phyloP scores from a whole-genome alignment of 768 basidiomycete species.

The Lactifluus piperatus region DNA sequence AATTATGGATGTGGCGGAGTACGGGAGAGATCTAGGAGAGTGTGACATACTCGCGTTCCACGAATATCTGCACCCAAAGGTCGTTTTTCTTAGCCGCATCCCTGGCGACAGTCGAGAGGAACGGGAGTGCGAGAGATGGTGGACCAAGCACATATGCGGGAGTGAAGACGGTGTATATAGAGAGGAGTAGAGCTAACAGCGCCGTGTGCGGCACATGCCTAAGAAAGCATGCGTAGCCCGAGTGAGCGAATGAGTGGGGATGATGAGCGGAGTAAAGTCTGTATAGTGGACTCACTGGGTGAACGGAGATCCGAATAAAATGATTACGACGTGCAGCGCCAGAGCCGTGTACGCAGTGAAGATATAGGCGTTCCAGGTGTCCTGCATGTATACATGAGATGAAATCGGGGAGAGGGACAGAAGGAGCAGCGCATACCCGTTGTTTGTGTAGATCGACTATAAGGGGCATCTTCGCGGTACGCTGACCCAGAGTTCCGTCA shows the following conservation, averaged over 20 bases:
- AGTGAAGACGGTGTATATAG: slow-evolving; percentile 55
- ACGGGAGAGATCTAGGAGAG: background rate
- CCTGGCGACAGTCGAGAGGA: slow-evolving; percentile 25
- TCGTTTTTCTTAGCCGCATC: slow-evolving; percentile 45
- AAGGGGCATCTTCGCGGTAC: slow-evolving; percentile 34
- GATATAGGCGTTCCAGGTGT: slow-evolving; percentile 39
- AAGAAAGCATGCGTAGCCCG: slow-evolving; percentile 5
- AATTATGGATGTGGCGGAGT: background rate
- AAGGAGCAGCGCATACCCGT: slow-evolving; percentile 27
- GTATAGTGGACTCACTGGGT: slow-evolving; percentile 34
- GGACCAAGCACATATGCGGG: slow-evolving; percentile 63
- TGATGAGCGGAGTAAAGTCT: background rate
- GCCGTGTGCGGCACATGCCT: slow-evolving; percentile 46
- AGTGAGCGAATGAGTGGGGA: background rate
- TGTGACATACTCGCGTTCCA: slow-evolving; percentile 63
- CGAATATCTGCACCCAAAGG: slow-evolving; percentile 74
- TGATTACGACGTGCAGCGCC: slow-evolving; percentile 38
- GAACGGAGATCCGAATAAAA: slow-evolving; percentile 73
- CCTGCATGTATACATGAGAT: slow-evolving; percentile 32
- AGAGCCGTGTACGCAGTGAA: slow-evolving; percentile 45
- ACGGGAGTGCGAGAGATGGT: slow-evolving; percentile 32
- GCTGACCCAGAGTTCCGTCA: slow-evolving; percentile 36
- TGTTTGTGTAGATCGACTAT: slow-evolving; percentile 30
- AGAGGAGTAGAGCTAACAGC: slow-evolving; percentile 58
- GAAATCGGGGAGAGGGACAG: background rate